phyloP scores from a whole-genome alignment of 116 monocot genomes.

The Dioscorea cayenensis region DNA sequence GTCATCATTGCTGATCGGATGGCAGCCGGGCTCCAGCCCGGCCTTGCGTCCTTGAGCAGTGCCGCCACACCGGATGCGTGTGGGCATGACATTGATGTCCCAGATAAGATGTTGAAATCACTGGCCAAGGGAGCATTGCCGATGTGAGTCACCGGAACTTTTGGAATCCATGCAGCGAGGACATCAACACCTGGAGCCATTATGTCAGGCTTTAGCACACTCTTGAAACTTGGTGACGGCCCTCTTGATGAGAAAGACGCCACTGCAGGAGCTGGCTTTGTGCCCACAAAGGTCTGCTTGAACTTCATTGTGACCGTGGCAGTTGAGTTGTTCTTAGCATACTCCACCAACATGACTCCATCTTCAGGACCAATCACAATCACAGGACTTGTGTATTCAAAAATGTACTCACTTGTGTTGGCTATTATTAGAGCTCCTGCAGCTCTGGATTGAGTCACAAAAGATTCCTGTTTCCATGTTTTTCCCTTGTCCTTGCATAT shows the following conservation, averaged over 20 bases:
- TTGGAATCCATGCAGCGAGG: slow-evolving; percentile 41
- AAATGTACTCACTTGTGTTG: slow-evolving; percentile 3
- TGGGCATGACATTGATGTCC: slow-evolving; percentile 58
- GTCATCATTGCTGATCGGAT: slow-evolving; percentile 72
- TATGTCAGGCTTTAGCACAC: slow-evolving; percentile 59
- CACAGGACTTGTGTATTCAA: slow-evolving; percentile 26
- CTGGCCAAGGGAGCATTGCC: neutral
- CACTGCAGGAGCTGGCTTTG: slow-evolving; percentile 32
- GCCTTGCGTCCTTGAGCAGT: slow-evolving; percentile 22
- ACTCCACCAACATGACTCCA: slow-evolving; percentile 32
- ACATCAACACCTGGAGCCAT: slow-evolving; percentile 45
- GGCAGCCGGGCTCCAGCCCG: slow-evolving; percentile 43
- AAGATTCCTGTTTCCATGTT: too few species aligned
- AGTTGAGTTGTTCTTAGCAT: slow-evolving; percentile 7
- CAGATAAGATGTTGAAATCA: slow-evolving; percentile 33
- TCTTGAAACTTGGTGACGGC: slow-evolving; percentile 34
- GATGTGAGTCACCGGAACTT: neutral
- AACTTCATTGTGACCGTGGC: slow-evolving; percentile 45
- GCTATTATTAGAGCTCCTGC: slow-evolving; percentile 17
- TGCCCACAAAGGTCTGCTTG: slow-evolving; percentile 33
- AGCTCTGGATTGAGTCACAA: too few species aligned
- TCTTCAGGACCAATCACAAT: slow-evolving; percentile 26
- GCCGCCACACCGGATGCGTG: slow-evolving; percentile 49
- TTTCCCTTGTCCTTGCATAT: neutral
- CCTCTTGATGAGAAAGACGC: slow-evolving; percentile 39